Evolutionary conservation across 148 eudicot species (phyloP), one percentile per base, ranked within the genome.

Genomic region (Camellia granthamiana): DNA sequence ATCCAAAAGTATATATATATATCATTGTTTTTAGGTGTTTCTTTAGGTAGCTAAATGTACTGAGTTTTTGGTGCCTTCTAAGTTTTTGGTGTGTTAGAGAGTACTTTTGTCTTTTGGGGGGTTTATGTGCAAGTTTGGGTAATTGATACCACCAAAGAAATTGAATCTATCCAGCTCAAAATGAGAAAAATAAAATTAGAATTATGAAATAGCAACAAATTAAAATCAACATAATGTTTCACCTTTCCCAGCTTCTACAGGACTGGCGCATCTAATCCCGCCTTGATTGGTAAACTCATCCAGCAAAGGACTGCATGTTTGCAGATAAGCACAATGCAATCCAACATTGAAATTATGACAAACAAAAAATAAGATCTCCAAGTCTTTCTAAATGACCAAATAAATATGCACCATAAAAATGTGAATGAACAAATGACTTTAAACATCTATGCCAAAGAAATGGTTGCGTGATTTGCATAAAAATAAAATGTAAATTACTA

Each of bases 191-290:
- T 16, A 72, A 12, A 72, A 10, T 4, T 14, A 18, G 55, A 66
- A 41, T 7, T 41, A 11, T 2, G n/a, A n/a, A 18, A 51, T 18
- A 3, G 19, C 13, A n/a, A 23, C 10, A 73, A 55, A 47, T 7
- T 7, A 46, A 72, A 69, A 12, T 54, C 23, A 15, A 80, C 19
- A 55, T 66, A 69, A 6, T 14, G 49, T 60, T 46, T 74, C 81
- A 95, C 98, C 98, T 90, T 81, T 84, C 60, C 83, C 89, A 65
- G 88, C 90, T 85, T 93, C 96, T 44, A 58, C 1, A 23, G 89
- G 85, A 79, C 74, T 85, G 38, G 83, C 75, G 84, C 96, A 89
- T 78, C 66, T 86, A 66, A 72, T 82, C 76, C 95, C 98, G 47
- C 93, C 97, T 60, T 91, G 87, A 68, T 80, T 88, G 79, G 86